phyloP scores from a whole-genome alignment of 2,329 filamentous ascomycete genomes.

The Chrysoporthe cubensis region DNA sequence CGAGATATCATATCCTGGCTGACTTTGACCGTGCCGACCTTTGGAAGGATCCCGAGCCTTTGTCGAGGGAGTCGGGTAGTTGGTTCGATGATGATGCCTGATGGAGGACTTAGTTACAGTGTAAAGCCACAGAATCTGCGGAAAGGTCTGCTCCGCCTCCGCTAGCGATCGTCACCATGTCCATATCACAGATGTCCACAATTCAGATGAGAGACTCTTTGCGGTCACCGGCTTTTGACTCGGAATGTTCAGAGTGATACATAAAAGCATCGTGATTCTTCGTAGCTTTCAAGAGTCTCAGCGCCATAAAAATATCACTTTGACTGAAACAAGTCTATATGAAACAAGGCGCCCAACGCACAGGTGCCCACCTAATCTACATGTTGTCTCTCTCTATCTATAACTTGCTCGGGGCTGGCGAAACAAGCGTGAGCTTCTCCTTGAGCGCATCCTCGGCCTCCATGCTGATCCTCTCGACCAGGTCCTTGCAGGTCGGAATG shows the following conservation, averaged over 20 bases:
- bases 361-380: background rate
- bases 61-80: background rate
- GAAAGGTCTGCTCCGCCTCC: no score
- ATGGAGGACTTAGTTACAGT: background rate
- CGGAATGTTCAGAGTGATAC: no score
- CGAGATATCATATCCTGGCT: constrained; percentile 29
- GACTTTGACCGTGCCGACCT: constrained; percentile 28
- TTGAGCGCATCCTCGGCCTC: constrained; percentile 71
- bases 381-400: constrained; percentile 38
- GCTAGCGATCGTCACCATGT: no score
- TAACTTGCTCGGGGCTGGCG: constrained; percentile 62
- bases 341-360: background rate
- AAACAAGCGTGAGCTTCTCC: constrained; percentile 57
- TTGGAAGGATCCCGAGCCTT: background rate
- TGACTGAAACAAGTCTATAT: background rate
- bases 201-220: no score
- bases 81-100: constrained; percentile 7
- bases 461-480: constrained; percentile 75
- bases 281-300: no score
- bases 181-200: no score
- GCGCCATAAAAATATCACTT: background rate
- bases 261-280: no score
- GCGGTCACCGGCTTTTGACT: no score
- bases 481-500: constrained; percentile 73
- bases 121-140: no score